Base-by-base conservation (phyloP, 176 grass and related monocot species). In the Lolium rigidum region DNA sequence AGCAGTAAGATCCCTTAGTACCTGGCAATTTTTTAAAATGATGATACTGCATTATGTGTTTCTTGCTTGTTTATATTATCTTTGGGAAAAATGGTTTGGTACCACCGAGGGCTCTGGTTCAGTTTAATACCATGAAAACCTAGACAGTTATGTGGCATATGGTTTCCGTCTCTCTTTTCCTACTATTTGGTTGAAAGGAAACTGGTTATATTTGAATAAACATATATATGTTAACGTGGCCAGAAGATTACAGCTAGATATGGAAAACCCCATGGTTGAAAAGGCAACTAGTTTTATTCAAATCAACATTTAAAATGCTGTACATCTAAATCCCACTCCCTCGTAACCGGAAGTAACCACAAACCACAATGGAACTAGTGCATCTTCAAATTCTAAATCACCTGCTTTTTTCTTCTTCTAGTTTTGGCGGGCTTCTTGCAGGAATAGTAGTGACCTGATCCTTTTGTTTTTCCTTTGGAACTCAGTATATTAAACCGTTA, bases 1-100 rank as follows among this genome's bases (percentile, higher is more conserved):
- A 64, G 90, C 86, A 35, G 93, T 95, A 95, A 95, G 93, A 86
- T 88, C 78, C n/a, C 64, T 44, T 51, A 77, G 51, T 38, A 60
- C 22, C 9, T 57, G 69, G 12, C 25, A 59, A 2, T 28, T 57
- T 48, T 70, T 70, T 7, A 28, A 81, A 54, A 76, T 84, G 17
- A 5, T 71, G 73, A 70, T 62, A 65, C 25, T 85, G 61, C 16
- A 74, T 24, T 65, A 25, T 73, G 13, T 43, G 81, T 90, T 51
- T 50, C 12, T 62, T 63, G n/a, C 77, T 43, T 63, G n/a, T 66
- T 35, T 66, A 66, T 66, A 66, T 35, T 31, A 66, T 35, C 16
- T 66, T 66, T 66, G 63, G 6, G 13, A 35, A 35, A 62, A 35
- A 35, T 66, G 26, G 63, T 35, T 66, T 16, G 6, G 63, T 8